Evolutionary conservation across 2,329 filamentous ascomycete species (phyloP), one percentile per base, ranked within the genome.

Genomic region (Phyllosticta ampelicida): DNA sequence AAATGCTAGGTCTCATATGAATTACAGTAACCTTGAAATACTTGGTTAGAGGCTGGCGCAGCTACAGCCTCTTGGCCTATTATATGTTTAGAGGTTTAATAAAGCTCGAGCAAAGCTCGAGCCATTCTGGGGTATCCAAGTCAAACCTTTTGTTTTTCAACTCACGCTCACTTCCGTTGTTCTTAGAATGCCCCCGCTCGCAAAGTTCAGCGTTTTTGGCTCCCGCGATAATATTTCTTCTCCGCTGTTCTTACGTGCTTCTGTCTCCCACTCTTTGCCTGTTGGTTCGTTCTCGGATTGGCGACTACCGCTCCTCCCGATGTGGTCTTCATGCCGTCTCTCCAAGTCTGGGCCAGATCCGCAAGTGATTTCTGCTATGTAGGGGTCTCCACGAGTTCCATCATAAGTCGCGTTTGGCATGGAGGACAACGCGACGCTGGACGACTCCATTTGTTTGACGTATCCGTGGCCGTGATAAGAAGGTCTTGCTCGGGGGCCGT

Each of bases 161-260:
- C 51, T 53, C 10, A 58, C 56, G 9, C 48, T 44, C 9, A 58
- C 56, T 48, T 58, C 56, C 11, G 56, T 58, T 48, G 56, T 58
- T 9, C 56, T 19, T 19, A 58, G 6, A 16, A 58, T 58, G 28
- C 48, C 56, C 6, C 19, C n/a, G 20, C 56, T 36, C 21, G 50
- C 48, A 13, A 51, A 51, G 6, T 51, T 58, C 23, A n/a, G 9
- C 8, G 36, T 11, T 9, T 28, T 48, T 3, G 19, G 51, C 2
- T 51, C 51, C 5, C 36, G 51, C 10, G 51, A 20, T 10, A 58
- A 36, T 16, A 58, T 58, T 9, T 52, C 56, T 6, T 58, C 56
- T 5, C 26, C 56, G 6, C 56, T 58, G 2, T 26, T 58, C 19
- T 58, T 58, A 9, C 56, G 53, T 18, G 48, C 56, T 6, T 58